Percentiles rank a stretch among this genome's conserved stretches.
Conservation (phyloP, 1,139 yeast genomes). For the Yamadazyma sp. region DNA sequence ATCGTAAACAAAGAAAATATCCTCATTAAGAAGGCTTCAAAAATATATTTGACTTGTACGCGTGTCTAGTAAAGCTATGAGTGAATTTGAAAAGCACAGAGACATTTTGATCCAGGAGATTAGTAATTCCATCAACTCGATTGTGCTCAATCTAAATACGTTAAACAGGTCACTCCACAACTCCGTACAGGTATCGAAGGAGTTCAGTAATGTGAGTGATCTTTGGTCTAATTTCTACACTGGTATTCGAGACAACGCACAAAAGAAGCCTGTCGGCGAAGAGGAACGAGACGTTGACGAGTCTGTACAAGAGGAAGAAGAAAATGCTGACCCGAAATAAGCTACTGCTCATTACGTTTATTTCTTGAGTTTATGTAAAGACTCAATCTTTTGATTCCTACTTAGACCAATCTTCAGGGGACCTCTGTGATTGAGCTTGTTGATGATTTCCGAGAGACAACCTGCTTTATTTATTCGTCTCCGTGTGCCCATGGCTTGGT, state of each 20-base stretch:
- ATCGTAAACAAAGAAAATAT: background rate
- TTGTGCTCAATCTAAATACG: constrained; percentile 40
- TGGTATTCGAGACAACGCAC: constrained; percentile 25
- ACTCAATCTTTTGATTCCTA: constrained; percentile 26
- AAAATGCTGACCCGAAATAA: background rate
- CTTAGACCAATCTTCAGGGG: constrained; percentile 33
- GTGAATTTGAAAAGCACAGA: constrained; percentile 42
- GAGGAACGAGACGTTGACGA: constrained; percentile 5
- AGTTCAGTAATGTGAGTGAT: constrained; percentile 45
- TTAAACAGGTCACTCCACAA: constrained; percentile 43
- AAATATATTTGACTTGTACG: too few relatives aligned
- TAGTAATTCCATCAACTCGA: constrained; percentile 38
- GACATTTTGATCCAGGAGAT: constrained; percentile 46
- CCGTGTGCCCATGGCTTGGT: too few relatives aligned
- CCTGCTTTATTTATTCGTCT: constrained; percentile 6
- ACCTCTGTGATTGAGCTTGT: constrained; percentile 10
- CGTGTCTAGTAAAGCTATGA: constrained; percentile 9
- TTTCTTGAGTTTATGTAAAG: constrained; percentile 26
- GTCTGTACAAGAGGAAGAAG: constrained; percentile 2
- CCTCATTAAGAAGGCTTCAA: background rate
- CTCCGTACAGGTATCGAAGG: constrained; percentile 46
- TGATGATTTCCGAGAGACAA: constrained; percentile 17
- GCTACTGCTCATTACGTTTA: background rate
- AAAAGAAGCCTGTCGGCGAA: background rate
- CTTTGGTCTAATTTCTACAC: constrained; percentile 45